phyloP scores from a whole-genome alignment of 2,329 filamentous ascomycete species.

The Curvularia sp. region DNA sequence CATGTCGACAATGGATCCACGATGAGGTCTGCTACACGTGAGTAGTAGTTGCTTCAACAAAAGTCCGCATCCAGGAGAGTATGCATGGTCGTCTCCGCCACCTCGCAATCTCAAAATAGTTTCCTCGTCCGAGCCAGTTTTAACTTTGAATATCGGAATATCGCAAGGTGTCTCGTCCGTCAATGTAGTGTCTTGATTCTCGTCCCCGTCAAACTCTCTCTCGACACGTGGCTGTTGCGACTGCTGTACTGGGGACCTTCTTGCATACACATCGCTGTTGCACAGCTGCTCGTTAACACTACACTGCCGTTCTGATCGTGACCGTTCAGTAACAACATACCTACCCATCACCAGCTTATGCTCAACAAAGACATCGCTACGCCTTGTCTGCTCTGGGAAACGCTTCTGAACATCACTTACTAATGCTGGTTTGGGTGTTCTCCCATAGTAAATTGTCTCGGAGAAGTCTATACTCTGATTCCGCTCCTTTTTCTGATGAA shows the following conservation, averaged over 20 bases:
- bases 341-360: background rate
- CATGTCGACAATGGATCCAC: background rate
- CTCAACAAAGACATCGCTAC: background rate
- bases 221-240: background rate
- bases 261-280: background rate
- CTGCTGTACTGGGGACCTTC: background rate
- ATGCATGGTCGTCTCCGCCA: constrained; percentile 1
- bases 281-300: constrained; percentile 2
- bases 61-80: background rate
- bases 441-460: constrained; percentile 19
- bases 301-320: background rate
- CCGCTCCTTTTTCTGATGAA: background rate
- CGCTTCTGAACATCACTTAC: background rate
- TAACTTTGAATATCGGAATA: constrained; percentile 12
- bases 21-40: constrained; percentile 3
- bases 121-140: constrained; percentile 5
- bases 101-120: constrained; percentile 17
- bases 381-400: background rate
- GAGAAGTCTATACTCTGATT: constrained; percentile 18
- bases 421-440: background rate
- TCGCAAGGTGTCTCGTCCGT: background rate
- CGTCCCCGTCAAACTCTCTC: background rate
- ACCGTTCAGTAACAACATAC: background rate
- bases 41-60: constrained; percentile 11
- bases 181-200: background rate